Percentiles rank a stretch among this genome's conserved stretches.
These are phyloP conservation scores for Yamadazyma trypodendri DNA, from an alignment of 1,139 yeast species.

Conservation along the genomic window DNA sequence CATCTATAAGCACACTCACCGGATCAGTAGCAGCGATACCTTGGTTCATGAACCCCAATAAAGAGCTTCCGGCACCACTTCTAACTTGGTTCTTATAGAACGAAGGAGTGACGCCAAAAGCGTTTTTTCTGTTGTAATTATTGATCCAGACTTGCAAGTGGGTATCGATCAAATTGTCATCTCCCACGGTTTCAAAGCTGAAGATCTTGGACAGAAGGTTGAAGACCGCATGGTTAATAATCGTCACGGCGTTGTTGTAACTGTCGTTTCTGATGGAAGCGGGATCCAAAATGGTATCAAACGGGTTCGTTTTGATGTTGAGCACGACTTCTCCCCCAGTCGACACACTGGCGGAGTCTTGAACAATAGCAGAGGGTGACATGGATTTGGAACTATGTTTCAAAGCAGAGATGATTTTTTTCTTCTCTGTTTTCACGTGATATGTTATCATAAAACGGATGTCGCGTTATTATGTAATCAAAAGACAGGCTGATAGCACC, in stretches of 20 bases:
- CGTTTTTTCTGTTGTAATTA: conserved; percentile 50
- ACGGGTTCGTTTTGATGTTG: conserved; percentile 39
- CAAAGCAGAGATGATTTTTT: too few relatives aligned
- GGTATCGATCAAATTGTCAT: conserved; percentile 58
- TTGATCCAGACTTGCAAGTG: conserved; percentile 62
- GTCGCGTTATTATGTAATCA: background rate
- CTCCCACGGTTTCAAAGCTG: conserved; percentile 66
- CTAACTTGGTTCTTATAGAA: conserved; percentile 69
- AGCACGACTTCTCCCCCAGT: conserved; percentile 4
- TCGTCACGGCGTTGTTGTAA: conserved; percentile 61
- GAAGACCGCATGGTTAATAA: conserved; percentile 67
- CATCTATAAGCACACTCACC: conserved; percentile 60
- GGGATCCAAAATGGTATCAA: conserved; percentile 62
- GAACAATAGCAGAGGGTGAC: conserved; percentile 4
- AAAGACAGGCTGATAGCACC: background rate
- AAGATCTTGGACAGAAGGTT: conserved; percentile 64
- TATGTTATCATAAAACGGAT: conserved; percentile 6
- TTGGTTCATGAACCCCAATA: conserved; percentile 65
- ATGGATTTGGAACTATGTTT: too few relatives aligned
- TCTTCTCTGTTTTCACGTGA: conserved; percentile 10
- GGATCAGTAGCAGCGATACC: conserved; percentile 38
- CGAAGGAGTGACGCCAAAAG: conserved; percentile 56
- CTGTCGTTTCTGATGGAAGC: conserved; percentile 46
- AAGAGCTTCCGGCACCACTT: conserved; percentile 79
- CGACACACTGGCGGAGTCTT: conserved; percentile 3